Percentiles rank a stretch among this genome's conserved stretches.
Conservation (phyloP, 2,329 filamentous ascomycete genomes). For the Epicoccum sorghinum region DNA sequence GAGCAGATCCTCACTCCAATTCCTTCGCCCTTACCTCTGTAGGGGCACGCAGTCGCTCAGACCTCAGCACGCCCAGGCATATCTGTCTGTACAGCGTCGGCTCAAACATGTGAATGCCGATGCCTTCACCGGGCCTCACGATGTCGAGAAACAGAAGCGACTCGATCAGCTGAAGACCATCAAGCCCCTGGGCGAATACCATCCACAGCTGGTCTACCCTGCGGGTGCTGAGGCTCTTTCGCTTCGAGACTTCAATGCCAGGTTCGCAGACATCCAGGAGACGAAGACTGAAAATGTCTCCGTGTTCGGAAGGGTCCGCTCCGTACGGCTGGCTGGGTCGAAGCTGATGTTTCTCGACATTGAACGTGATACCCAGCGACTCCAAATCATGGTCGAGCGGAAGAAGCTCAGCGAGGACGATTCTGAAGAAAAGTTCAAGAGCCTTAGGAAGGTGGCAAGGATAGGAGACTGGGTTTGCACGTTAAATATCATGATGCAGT, state of each 20-base stretch:
- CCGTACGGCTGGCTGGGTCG: slow-evolving; percentile 72
- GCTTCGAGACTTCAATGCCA: slow-evolving; percentile 37
- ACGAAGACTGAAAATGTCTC: slow-evolving; percentile 38
- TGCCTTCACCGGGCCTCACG: slow-evolving; percentile 40
- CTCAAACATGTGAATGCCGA: slow-evolving; percentile 31
- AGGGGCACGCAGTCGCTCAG: slow-evolving; percentile 47
- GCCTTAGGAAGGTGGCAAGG: slow-evolving; percentile 69
- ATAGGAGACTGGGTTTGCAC: slow-evolving; percentile 85
- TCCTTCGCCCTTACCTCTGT: slow-evolving; percentile 63
- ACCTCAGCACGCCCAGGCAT: slow-evolving; percentile 58
- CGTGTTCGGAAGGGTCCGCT: slow-evolving; percentile 68
- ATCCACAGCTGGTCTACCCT: slow-evolving; percentile 56
- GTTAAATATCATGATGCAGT: slow-evolving; percentile 42
- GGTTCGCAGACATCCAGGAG: slow-evolving; percentile 37
- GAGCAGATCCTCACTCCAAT: slow-evolving; percentile 56
- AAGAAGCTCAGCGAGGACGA: slow-evolving; percentile 55
- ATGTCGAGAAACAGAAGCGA: slow-evolving; percentile 59
- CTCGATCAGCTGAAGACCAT: slow-evolving; percentile 59
- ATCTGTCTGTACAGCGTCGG: slow-evolving; percentile 50
- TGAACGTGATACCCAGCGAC: slow-evolving; percentile 69
- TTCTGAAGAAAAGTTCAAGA: slow-evolving; percentile 57
- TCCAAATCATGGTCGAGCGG: slow-evolving; percentile 80
- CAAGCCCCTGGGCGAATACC: slow-evolving; percentile 58
- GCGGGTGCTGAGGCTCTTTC: slow-evolving; percentile 27
- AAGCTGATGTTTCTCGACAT: slow-evolving; percentile 87